Conservation (phyloP, 192 early-diverging fungal genomes). For the Umbelopsis isabellina region DNA sequence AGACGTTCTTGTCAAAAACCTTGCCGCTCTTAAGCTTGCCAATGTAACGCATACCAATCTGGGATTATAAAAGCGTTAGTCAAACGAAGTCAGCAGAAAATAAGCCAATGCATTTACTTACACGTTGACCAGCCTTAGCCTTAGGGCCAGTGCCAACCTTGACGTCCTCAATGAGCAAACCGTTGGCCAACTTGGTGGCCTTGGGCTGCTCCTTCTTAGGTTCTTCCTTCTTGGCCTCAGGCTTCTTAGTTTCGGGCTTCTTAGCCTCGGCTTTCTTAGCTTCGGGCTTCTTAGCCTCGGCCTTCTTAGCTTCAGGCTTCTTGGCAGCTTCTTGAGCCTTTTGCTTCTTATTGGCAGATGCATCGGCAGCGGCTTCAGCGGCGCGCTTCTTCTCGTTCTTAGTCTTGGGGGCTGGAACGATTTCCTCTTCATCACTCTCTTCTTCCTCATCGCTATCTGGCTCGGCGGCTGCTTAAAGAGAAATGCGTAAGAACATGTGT, state of each 20-base stretch:
- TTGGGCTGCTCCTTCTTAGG: constrained; percentile 50
- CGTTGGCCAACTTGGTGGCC: constrained; percentile 66
- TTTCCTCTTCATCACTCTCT: constrained; percentile 41
- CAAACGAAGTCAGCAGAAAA: too few species aligned
- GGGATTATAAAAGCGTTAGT: constrained; percentile 22
- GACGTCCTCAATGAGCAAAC: constrained; percentile 83
- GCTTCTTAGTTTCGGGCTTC: constrained; percentile 40
- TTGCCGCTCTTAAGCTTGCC: constrained; percentile 92
- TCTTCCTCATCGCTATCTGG: constrained; percentile 35
- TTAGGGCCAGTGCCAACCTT: constrained; percentile 49
- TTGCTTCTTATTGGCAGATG: constrained; percentile 35
- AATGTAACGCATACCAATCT: constrained; percentile 91
- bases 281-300: constrained; percentile 35
- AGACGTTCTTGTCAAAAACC: constrained; percentile 88
- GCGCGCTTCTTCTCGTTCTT: constrained; percentile 39
- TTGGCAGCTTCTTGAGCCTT: constrained; percentile 30
- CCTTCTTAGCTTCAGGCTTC: constrained; percentile 41
- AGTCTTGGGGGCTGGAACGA: constrained; percentile 18
- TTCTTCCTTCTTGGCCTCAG: constrained; percentile 45
- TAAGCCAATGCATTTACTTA: constrained; percentile 49
- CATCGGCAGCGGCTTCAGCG: constrained; percentile 31
- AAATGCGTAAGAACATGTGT: constrained; percentile 25
- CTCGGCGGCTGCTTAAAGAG: not conserved
- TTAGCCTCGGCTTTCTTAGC: constrained; percentile 36
- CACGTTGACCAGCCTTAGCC: constrained; percentile 52